Conservation (phyloP, 2,329 filamentous ascomycete genomes). For the Xylariales sp. region DNA sequence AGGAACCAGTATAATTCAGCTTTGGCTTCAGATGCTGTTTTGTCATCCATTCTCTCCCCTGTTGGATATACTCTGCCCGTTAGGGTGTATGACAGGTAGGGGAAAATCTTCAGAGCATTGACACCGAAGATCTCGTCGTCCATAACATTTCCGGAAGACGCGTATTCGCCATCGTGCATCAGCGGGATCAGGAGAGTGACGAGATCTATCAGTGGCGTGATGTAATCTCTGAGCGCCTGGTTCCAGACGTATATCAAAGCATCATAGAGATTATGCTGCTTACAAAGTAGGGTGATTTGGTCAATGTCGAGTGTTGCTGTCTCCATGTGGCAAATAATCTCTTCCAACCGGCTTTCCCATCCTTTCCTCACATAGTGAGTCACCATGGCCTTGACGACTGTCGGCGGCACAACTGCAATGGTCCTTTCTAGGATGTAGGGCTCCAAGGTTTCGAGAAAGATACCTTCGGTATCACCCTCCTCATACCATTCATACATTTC, state of each 20-base stretch:
- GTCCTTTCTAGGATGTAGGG: conserved; percentile 77
- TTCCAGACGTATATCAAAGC: conserved; percentile 98
- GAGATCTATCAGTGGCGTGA: conserved; percentile 84
- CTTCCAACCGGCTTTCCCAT: conserved; percentile 75
- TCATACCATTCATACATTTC: conserved; percentile 89
- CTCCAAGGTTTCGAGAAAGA: conserved; percentile 86
- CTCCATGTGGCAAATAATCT: conserved; percentile 90
- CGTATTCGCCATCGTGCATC: conserved; percentile 51
- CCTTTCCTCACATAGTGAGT: conserved; percentile 73
- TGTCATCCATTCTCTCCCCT: conserved; percentile 67
- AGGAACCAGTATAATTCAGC: conserved; percentile 88
- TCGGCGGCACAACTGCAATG: conserved; percentile 72
- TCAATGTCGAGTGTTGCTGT: conserved; percentile 90
- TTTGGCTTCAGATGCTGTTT: conserved; percentile 72
- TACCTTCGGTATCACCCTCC: conserved; percentile 63
- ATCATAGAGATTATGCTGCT: conserved; percentile 87
- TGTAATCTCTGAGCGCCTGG: conserved; percentile 79
- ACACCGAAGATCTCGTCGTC: conserved; percentile 58
- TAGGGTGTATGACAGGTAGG: conserved; percentile 86
- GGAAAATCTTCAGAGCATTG: conserved; percentile 86
- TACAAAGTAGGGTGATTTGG: conserved; percentile 85
- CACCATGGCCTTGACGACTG: conserved; percentile 81
- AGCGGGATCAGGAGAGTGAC: conserved; percentile 61
- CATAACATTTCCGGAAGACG: conserved; percentile 48
- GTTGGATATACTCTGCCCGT: conserved; percentile 91